phyloP scores from a whole-genome alignment of 2,329 filamentous ascomycete species.

The Beauveria rudraprayagi region DNA sequence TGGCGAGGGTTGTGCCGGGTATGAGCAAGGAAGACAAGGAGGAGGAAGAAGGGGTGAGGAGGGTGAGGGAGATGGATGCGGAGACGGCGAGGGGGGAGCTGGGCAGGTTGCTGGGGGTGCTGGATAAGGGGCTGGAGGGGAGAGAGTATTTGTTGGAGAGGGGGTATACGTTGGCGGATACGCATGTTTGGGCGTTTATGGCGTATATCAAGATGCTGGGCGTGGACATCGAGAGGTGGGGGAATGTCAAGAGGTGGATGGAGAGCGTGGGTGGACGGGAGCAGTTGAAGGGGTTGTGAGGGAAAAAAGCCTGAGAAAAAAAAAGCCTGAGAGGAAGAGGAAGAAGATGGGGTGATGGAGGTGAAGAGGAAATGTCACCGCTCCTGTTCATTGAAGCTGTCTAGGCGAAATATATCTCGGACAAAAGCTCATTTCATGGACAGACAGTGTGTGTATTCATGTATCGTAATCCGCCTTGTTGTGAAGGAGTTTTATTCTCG shows the following conservation, averaged over 20 bases:
- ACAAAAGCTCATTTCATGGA: too few species aligned
- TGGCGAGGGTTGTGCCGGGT: neutral
- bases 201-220: slow-evolving; percentile 4
- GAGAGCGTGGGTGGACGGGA: neutral
- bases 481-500: too few species aligned
- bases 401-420: too few species aligned
- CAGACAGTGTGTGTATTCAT: too few species aligned
- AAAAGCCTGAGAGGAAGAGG: too few species aligned
- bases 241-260: neutral
- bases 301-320: too few species aligned
- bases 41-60: neutral
- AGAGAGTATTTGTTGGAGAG: neutral
- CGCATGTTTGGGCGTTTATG: slow-evolving; percentile 10
- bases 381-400: neutral
- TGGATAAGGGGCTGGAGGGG: neutral
- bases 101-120: neutral
- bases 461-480: too few species aligned
- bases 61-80: neutral
- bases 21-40: neutral
- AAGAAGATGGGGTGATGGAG: neutral
- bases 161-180: slow-evolving; percentile 6
- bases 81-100: slow-evolving; percentile 1
- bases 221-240: neutral
- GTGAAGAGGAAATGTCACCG: neutral
- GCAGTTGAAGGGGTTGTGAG: slow-evolving; percentile 1